Evolutionary conservation across 129 eudicot genomes (phyloP).

Genomic region (Saussurea involucrata): DNA sequence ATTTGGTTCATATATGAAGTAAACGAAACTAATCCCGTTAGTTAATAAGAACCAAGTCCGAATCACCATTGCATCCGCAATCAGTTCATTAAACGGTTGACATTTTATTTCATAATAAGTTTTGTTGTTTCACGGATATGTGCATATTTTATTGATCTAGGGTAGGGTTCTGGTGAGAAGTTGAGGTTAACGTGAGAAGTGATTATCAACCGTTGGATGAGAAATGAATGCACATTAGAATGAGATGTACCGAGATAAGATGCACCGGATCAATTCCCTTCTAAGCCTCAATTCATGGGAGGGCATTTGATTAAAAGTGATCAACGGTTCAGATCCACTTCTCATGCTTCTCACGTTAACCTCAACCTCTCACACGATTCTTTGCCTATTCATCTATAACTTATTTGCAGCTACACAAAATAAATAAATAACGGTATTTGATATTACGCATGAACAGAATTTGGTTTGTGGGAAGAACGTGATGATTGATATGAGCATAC

Average conservation of each 20-base stretch:
- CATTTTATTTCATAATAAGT: background rate
- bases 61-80: background rate
- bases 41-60: background rate
- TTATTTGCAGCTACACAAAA: background rate
- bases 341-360: too few species aligned
- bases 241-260: too few species aligned
- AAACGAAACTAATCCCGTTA: background rate
- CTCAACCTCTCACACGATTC: too few species aligned
- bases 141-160: too few species aligned
- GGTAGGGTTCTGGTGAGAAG: too few species aligned
- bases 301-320: too few species aligned
- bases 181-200: too few species aligned
- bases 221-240: too few species aligned
- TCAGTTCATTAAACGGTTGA: background rate
- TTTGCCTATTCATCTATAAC: background rate
- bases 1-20: background rate
- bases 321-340: too few species aligned
- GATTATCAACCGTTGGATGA: too few species aligned
- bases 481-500: conserved; percentile 93
- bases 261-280: too few species aligned
- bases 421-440: background rate
- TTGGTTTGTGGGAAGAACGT: conserved; percentile 87
- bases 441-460: conserved; percentile 48
- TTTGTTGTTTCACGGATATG: background rate
- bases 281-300: too few species aligned